Base-by-base conservation (phyloP, 1,284 basidiomycete species). In the Rhodotorula sp. region DNA sequence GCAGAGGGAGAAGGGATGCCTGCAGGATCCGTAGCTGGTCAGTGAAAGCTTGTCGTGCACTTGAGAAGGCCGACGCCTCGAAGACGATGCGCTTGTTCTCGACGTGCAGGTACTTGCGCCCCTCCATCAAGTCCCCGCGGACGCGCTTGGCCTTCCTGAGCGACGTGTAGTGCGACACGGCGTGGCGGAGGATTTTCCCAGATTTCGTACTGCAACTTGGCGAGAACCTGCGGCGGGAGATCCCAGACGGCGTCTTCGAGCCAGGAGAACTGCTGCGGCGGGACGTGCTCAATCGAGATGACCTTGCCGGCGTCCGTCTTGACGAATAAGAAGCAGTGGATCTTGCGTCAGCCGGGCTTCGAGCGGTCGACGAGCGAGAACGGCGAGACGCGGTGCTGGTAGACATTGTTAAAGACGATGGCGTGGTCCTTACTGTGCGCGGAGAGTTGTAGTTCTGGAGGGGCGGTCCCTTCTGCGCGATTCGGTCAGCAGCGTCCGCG, bases 391-490 rank as follows among this genome's bases (percentile, higher is more conserved):
- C 78, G 78, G 70, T 85, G 83, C 73, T 84, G 84, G 76, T 86
- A 85, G 52, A 85, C 82, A 73, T 87, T 87, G 11, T 86, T 85
- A 66, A 84, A 86, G 34, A 81, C 81, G 55, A 86, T 73, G 22
- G 77, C 79, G 37, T 84, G 78, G 10, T 81, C 82, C 26, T 77
- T 64, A 4, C 73, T 3, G 82, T 83, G 10, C 76, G 68, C 10
- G 83, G 77, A 9, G 70, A 70, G 4, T 82, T 83, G 11, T 82
- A 64, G n/a, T 78, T 61, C 67, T 83, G 82, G 22, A 68, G 7
- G 28, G n/a, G 51, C 8, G 67, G 53, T 1, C 62, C 62, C 24
- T 60, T 57, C 67, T 67, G 26, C 1, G 22, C 3, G n/a, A 28
- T 44, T 26, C 44, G 47, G 6, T 24, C 24, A 56, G 28, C 15